These are phyloP conservation scores for Escallonia rubra DNA, from an alignment of 129 eudicot species.

Conservation along the genomic window DNA sequence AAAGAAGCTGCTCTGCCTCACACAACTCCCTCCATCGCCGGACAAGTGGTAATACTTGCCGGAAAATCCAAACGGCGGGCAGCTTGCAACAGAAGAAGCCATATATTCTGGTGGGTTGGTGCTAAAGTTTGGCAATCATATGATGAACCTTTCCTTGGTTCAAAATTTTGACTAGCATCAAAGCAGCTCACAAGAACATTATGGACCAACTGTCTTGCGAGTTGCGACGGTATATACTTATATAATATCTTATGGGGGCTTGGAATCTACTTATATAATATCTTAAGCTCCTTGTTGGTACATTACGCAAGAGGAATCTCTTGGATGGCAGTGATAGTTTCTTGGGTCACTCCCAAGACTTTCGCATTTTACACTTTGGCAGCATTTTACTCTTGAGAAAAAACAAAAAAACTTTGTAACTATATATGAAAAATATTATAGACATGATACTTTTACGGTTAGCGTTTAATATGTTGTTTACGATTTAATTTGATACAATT, in stretches of 20 bases:
- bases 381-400: too few relatives aligned
- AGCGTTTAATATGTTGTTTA: too few relatives aligned
- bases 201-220: too few relatives aligned
- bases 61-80: conserved; percentile 81
- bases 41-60: conserved; percentile 55
- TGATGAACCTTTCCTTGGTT: too few relatives aligned
- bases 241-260: not conserved
- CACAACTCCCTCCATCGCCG: conserved; percentile 37
- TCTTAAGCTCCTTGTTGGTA: too few relatives aligned
- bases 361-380: not conserved
- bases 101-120: conserved; percentile 3
- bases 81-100: conserved; percentile 32
- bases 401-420: too few relatives aligned
- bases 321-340: conserved; percentile 10
- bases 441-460: too few relatives aligned
- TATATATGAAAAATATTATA: too few relatives aligned
- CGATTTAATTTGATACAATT: too few relatives aligned
- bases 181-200: too few relatives aligned
- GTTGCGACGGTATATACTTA: conserved; percentile 3
- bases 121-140: not conserved
- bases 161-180: too few relatives aligned
- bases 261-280: not conserved
- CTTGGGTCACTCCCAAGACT: not conserved
- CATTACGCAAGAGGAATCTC: not conserved
- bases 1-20: conserved; percentile 78